Evolutionary conservation across 345 rosid genomes (phyloP).

Genomic region (Ceriops tagal): DNA sequence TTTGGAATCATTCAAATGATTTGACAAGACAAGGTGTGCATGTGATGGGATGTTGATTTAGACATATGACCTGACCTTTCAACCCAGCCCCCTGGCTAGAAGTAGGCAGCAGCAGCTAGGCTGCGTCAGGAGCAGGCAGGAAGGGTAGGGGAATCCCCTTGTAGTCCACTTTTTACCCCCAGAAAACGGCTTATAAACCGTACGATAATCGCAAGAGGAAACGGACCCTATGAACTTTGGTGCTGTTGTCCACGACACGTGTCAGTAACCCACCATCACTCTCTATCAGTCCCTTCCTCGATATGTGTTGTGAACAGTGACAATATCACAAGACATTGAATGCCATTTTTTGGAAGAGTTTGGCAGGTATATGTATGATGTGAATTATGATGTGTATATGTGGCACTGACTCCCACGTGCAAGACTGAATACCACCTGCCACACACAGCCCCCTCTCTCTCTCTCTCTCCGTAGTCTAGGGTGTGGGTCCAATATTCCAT

Average conservation of each 20-base stretch:
- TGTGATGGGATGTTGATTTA: slow-evolving; percentile 38
- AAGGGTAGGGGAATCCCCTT: too few species aligned
- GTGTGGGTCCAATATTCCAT: background rate
- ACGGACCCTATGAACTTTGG: slow-evolving; percentile 12
- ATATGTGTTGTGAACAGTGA: background rate
- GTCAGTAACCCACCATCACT: slow-evolving; percentile 15
- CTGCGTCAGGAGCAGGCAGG: slow-evolving; percentile 6
- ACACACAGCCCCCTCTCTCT: background rate
- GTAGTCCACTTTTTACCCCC: background rate
- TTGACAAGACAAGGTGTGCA: slow-evolving; percentile 47
- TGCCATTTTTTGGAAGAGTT: background rate
- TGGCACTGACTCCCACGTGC: slow-evolving; percentile 47
- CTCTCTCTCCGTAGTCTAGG: background rate
- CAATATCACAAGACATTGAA: background rate
- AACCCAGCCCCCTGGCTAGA: background rate
- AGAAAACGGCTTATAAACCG: slow-evolving; percentile 29
- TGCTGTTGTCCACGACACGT: slow-evolving; percentile 11
- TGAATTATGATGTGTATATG: background rate
- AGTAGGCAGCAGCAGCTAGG: background rate
- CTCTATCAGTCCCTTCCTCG: slow-evolving; percentile 10
- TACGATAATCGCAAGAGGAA: background rate
- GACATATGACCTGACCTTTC: slow-evolving; percentile 47
- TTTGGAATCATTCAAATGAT: slow-evolving; percentile 29
- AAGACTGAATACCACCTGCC: slow-evolving; percentile 17
- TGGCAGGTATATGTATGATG: too few species aligned